Evolutionary conservation across 306 rosid genomes (phyloP).

Genomic region (Boehmeria nivea): DNA sequence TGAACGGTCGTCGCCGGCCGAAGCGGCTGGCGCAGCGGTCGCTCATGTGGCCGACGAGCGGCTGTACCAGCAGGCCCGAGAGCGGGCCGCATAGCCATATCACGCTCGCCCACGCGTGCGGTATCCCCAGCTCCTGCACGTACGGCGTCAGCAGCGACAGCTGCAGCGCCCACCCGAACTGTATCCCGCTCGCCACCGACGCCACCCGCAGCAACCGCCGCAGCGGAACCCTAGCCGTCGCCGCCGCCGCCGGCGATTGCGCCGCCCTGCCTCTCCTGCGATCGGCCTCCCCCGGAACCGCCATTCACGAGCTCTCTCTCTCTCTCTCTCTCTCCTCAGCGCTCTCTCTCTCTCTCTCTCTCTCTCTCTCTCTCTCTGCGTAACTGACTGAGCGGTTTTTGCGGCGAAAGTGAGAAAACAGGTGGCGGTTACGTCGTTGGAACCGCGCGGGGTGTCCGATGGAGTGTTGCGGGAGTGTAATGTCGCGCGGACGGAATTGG

Average conservation of each 20-base stretch:
- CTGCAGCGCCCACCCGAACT: constrained; percentile 97
- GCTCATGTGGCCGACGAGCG: constrained; percentile 77
- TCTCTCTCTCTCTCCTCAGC: not conserved
- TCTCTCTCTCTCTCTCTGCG: not conserved
- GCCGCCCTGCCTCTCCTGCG: constrained; percentile 32
- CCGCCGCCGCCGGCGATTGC: constrained; percentile 19
- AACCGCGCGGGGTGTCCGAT: not conserved
- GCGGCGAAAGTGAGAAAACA: constrained; percentile 2
- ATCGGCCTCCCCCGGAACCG: constrained; percentile 43
- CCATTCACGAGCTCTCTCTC: constrained; percentile 26
- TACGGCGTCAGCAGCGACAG: constrained; percentile 84
- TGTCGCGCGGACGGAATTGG: not conserved
- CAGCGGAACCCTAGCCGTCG: constrained; percentile 37
- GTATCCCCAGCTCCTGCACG: constrained; percentile 92
- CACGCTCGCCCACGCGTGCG: constrained; percentile 89
- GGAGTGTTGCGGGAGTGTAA: not conserved
- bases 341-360: not conserved
- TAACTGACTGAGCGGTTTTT: not conserved
- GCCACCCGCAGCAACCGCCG: constrained; percentile 56
- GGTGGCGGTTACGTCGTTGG: constrained; percentile 11
- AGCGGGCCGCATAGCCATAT: constrained; percentile 93
- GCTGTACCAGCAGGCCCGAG: constrained; percentile 80
- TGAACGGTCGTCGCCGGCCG: constrained; percentile 90
- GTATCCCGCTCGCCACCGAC: constrained; percentile 84
- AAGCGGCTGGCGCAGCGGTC: constrained; percentile 71